Evolutionary conservation across 192 early-diverging fungal genomes (phyloP).

Genomic region (Coemansia sp.): DNA sequence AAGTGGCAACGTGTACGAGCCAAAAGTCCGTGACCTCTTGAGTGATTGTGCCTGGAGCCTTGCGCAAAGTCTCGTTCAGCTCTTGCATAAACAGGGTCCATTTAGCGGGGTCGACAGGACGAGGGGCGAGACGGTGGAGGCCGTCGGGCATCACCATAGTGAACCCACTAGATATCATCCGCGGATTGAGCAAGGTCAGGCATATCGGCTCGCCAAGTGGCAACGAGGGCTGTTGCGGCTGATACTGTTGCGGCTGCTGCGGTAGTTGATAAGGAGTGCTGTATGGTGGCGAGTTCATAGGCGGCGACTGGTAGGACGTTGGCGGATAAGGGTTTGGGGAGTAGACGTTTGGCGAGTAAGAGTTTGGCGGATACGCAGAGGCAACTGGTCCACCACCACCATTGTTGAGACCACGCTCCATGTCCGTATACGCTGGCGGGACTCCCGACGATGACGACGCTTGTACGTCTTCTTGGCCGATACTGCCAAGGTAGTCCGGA

Average conservation of each 20-base stretch:
- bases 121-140: conserved; percentile 9
- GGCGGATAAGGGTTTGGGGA: not conserved
- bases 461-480: not conserved
- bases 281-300: not conserved
- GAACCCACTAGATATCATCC: conserved; percentile 32
- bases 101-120: conserved; percentile 1
- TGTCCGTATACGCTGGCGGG: conserved; percentile 1
- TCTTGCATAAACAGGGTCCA: conserved; percentile 33
- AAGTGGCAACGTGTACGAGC: conserved; percentile 24
- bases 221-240: not conserved
- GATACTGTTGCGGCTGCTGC: conserved; percentile 5
- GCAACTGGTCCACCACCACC: not conserved
- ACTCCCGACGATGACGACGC: conserved; percentile 4
- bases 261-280: not conserved
- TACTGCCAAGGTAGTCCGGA: not conserved
- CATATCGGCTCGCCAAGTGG: conserved; percentile 4
- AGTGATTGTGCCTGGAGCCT: conserved; percentile 30
- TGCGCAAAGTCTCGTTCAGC: conserved; percentile 29
- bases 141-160: conserved; percentile 15
- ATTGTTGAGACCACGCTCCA: not conserved
- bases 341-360: not conserved
- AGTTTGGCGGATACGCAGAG: not conserved
- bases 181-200: conserved; percentile 29
- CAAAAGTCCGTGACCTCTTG: conserved; percentile 29
- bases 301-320: not conserved